A percentile compares a stretch with the other conserved stretches of the same genome.
These are phyloP conservation scores for Mentha longifolia DNA, from an alignment of 257 asterid species.

Conservation along the genomic window DNA sequence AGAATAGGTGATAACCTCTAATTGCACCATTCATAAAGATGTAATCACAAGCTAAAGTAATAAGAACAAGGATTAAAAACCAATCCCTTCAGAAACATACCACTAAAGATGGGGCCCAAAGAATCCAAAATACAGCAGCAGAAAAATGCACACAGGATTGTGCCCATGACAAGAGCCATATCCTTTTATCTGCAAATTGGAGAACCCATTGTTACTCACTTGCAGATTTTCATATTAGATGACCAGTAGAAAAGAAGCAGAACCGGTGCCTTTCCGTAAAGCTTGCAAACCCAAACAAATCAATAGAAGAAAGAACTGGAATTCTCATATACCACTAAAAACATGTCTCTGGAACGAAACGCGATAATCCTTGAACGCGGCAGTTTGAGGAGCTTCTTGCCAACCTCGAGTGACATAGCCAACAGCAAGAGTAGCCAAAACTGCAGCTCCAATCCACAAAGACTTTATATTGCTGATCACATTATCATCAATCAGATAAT, in stretches of 20 bases:
- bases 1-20: conserved; percentile 7
- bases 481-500: conserved; percentile 64
- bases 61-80: neutral
- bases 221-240: conserved; percentile 5
- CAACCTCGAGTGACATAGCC: conserved; percentile 57
- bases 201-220: conserved; percentile 25
- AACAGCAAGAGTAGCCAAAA: conserved; percentile 56
- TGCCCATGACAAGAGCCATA: conserved; percentile 78
- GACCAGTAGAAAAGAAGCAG: conserved; percentile 11
- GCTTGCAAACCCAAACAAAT: neutral
- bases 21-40: conserved; percentile 22
- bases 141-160: conserved; percentile 76
- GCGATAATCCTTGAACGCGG: conserved; percentile 58
- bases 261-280: neutral
- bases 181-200: conserved; percentile 67
- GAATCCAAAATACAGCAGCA: conserved; percentile 76
- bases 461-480: conserved; percentile 44
- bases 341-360: conserved; percentile 51
- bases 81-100: conserved; percentile 44
- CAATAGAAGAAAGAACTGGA: neutral
- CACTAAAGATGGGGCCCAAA: conserved; percentile 86
- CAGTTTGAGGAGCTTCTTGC: conserved; percentile 55
- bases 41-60: neutral
- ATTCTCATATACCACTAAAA: conserved; percentile 53
- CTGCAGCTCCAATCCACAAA: conserved; percentile 49